phyloP scores from a whole-genome alignment of 2,329 filamentous ascomycete species.

The Exophiala mesophila region DNA sequence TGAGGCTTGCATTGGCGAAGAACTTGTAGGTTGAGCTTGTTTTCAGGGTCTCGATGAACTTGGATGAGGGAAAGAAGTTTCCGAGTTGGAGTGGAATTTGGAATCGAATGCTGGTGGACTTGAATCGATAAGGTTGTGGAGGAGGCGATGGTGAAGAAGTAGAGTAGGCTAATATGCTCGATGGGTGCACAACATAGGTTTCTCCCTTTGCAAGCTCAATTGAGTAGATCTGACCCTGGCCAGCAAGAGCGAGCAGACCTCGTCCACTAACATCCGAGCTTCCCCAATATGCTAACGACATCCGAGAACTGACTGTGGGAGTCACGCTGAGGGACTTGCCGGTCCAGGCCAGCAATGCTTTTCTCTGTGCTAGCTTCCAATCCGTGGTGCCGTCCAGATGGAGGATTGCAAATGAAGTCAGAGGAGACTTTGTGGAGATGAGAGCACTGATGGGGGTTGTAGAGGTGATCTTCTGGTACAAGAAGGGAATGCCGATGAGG shows the following conservation, averaged over 20 bases:
- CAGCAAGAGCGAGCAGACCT: constrained; percentile 76
- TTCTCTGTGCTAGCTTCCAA: constrained; percentile 87
- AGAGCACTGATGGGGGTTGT: constrained; percentile 83
- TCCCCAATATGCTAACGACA: constrained; percentile 81
- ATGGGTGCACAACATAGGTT: constrained; percentile 84
- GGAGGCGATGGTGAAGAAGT: constrained; percentile 57
- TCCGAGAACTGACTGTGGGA: constrained; percentile 63
- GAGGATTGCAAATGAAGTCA: constrained; percentile 80
- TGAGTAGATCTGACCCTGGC: constrained; percentile 85
- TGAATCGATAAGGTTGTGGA: constrained; percentile 82
- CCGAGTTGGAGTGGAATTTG: constrained; percentile 69
- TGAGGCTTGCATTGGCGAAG: constrained; percentile 60
- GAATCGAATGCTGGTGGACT: constrained; percentile 66
- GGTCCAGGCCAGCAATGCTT: constrained; percentile 92
- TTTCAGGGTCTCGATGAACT: constrained; percentile 69
- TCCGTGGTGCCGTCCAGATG: constrained; percentile 90
- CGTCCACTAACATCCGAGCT: constrained; percentile 82
- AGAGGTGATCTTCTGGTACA: constrained; percentile 66
- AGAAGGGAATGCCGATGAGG: constrained; percentile 79
- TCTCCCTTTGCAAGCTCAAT: constrained; percentile 76
- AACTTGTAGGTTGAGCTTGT: constrained; percentile 68
- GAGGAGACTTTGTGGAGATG: constrained; percentile 79
- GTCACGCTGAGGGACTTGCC: constrained; percentile 76
- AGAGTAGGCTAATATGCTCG: constrained; percentile 86
- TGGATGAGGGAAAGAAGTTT: constrained; percentile 60